phyloP scores from a whole-genome alignment of 805 yeast genomes.

The Wickerhamiella kurtzmanii region DNA sequence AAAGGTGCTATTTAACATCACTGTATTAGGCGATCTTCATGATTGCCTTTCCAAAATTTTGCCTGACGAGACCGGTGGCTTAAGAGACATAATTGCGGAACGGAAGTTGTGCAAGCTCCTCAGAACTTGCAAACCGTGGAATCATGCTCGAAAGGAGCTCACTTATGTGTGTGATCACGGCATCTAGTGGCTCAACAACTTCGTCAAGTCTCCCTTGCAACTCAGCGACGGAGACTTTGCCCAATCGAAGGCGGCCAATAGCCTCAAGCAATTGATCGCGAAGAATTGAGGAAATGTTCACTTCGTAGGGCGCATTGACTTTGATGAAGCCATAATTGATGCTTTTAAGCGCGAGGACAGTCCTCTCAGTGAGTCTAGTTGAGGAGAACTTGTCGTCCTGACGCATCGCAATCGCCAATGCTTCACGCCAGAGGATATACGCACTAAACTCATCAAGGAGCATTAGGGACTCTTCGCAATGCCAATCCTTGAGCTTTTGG shows the following conservation, averaged over 20 bases:
- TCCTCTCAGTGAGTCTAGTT: not conserved
- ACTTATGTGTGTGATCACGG: not conserved
- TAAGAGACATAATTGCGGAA: not conserved
- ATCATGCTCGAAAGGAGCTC: not conserved
- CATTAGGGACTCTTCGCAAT: slow-evolving; percentile 7
- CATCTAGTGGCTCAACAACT: not conserved
- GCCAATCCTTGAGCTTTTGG: slow-evolving; percentile 5
- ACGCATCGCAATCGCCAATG: not conserved
- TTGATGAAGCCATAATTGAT: not conserved
- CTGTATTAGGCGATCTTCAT: too few species aligned
- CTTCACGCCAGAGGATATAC: not conserved
- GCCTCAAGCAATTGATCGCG: not conserved
- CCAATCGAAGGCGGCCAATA: not conserved
- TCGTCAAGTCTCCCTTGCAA: not conserved
- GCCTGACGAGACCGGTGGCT: too few species aligned
- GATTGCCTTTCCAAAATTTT: too few species aligned
- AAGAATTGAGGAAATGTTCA: slow-evolving; percentile 8
- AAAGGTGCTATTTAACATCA: too few species aligned
- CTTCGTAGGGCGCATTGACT: slow-evolving; percentile 8
- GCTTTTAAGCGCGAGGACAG: not conserved
- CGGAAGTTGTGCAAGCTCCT: not conserved
- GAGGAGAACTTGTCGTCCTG: not conserved
- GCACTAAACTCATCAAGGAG: slow-evolving; percentile 6
- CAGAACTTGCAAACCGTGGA: not conserved
- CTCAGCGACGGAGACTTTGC: not conserved